These are phyloP conservation scores for Silene coronaria DNA, from an alignment of 179 eudicot genomes.

Conservation along the genomic window DNA sequence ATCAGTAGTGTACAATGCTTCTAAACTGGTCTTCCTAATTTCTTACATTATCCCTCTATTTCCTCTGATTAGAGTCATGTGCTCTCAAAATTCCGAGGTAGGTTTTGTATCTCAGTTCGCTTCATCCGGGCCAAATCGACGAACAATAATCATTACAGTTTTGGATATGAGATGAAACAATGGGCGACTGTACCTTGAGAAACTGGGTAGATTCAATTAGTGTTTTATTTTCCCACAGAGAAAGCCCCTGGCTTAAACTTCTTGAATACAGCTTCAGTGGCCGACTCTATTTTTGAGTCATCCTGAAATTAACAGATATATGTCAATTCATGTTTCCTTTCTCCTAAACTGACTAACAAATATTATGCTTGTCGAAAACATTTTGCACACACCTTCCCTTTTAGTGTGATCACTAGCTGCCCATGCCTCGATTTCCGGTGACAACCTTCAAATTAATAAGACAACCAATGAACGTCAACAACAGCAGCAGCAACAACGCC, in stretches of 20 bases:
- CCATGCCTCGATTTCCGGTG: conserved; percentile 72
- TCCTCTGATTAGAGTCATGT: conserved; percentile 9
- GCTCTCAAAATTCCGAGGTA: neutral
- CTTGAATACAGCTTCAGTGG: conserved; percentile 42
- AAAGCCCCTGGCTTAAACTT: conserved; percentile 43
- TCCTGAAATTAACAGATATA: conserved; percentile 26
- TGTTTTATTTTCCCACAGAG: conserved; percentile 18
- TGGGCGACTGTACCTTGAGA: conserved; percentile 7
- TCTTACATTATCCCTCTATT: conserved; percentile 4
- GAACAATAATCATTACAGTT: neutral
- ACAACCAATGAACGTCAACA: neutral
- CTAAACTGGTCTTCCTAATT: neutral
- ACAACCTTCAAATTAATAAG: conserved; percentile 46
- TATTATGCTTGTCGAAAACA: neutral
- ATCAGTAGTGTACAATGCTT: neutral
- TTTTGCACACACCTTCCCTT: conserved; percentile 67
- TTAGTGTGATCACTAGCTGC: conserved; percentile 55
- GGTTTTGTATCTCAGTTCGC: neutral
- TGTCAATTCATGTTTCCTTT: neutral
- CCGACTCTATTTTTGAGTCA: conserved; percentile 40
- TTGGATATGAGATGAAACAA: neutral
- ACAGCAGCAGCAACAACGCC: neutral
- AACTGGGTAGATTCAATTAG: conserved; percentile 5
- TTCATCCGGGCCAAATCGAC: neutral
- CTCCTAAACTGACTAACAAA: neutral